These are phyloP conservation scores for Zygotorulaspora danielsina DNA, from an alignment of 805 yeast genomes.

Conservation along the genomic window DNA sequence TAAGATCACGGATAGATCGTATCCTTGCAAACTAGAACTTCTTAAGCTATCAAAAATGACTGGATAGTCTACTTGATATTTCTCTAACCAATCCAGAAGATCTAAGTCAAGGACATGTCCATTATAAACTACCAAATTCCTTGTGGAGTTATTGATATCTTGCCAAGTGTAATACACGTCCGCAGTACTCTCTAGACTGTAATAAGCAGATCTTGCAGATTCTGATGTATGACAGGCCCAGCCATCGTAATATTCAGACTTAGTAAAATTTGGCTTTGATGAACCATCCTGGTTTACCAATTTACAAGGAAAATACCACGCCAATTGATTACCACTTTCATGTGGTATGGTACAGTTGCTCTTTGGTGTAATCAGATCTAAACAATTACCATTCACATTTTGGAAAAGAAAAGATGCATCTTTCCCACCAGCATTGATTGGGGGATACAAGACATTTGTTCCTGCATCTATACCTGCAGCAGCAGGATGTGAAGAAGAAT, in stretches of 20 bases:
- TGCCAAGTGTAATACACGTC: constrained; percentile 90
- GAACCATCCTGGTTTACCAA: constrained; percentile 67
- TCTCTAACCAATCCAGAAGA: constrained; percentile 69
- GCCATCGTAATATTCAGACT: constrained; percentile 59
- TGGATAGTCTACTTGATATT: constrained; percentile 69
- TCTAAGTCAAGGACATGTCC: constrained; percentile 85
- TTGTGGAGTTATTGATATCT: constrained; percentile 59
- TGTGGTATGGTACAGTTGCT: constrained; percentile 67
- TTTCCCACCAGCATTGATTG: constrained; percentile 79
- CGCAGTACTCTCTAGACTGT: constrained; percentile 54
- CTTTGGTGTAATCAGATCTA: constrained; percentile 67
- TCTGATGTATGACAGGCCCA: constrained; percentile 87
- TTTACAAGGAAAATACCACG: constrained; percentile 97
- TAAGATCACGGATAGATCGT: constrained; percentile 73
- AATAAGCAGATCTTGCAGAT: constrained; percentile 64
- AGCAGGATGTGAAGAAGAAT: constrained; percentile 69
- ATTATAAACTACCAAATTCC: constrained; percentile 81
- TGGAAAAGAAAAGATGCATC: constrained; percentile 85
- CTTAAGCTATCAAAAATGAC: constrained; percentile 60
- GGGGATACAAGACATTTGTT: constrained; percentile 75
- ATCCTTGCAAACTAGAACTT: constrained; percentile 58
- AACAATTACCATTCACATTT: constrained; percentile 89
- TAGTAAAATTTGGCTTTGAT: constrained; percentile 56
- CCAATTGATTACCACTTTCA: constrained; percentile 56
- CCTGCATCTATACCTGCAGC: constrained; percentile 74